Conservation (phyloP, 1,139 yeast genomes). For the Magnusiomyces clavatus region DNA sequence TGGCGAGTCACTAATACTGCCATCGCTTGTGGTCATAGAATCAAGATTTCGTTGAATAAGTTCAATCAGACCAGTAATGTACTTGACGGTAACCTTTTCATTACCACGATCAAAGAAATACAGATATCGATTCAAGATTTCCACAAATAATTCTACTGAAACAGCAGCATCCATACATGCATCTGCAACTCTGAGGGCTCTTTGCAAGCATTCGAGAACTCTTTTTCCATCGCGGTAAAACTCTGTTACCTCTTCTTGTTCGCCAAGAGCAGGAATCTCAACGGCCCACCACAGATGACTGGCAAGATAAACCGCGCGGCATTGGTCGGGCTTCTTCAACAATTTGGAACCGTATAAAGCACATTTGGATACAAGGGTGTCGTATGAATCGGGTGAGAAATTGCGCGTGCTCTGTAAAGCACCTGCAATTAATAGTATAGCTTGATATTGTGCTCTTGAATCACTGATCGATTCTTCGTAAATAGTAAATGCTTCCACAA, state of each 20-base stretch:
- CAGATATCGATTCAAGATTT: slow-evolving; percentile 76
- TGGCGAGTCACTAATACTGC: slow-evolving; percentile 35
- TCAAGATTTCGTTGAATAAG: slow-evolving; percentile 68
- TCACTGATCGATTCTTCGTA: slow-evolving; percentile 77
- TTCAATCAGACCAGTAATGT: slow-evolving; percentile 81
- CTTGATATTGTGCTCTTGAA: slow-evolving; percentile 50
- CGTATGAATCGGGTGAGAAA: slow-evolving; percentile 57
- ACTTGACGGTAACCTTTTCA: slow-evolving; percentile 58
- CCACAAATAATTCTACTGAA: slow-evolving; percentile 76
- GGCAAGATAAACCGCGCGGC: slow-evolving; percentile 80
- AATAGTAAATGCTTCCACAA: slow-evolving; percentile 77
- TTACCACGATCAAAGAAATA: slow-evolving; percentile 83
- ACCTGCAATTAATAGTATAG: slow-evolving; percentile 51
- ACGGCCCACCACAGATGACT: slow-evolving; percentile 94
- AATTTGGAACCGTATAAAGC: slow-evolving; percentile 84
- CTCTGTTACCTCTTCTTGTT: slow-evolving; percentile 39
- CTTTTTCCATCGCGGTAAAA: slow-evolving; percentile 50
- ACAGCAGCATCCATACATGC: slow-evolving; percentile 82
- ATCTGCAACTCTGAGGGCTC: slow-evolving; percentile 84
- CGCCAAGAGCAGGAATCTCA: slow-evolving; percentile 45
- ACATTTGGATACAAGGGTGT: slow-evolving; percentile 71
- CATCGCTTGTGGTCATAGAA: slow-evolving; percentile 27
- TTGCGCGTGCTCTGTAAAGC: slow-evolving; percentile 53
- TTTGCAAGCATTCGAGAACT: slow-evolving; percentile 60
- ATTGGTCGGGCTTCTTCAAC: slow-evolving; percentile 87